Conservation (phyloP, 331 rosid species). For the Pyrus hybrid region DNA sequence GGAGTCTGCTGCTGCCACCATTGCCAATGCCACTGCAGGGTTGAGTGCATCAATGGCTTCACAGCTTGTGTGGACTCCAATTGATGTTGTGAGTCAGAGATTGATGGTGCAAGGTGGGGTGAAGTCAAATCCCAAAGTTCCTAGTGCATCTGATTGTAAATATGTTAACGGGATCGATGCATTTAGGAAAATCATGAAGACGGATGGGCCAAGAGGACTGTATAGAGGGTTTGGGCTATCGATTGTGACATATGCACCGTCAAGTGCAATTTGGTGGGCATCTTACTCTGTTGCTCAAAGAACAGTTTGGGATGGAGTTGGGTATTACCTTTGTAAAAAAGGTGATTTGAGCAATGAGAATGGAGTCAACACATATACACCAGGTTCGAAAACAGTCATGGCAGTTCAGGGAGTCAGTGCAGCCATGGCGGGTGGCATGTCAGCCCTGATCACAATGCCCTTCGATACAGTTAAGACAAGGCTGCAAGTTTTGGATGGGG, state of each 20-base stretch:
- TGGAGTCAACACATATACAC: conserved; percentile 26
- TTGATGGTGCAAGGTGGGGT: conserved; percentile 65
- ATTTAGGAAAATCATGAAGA: conserved; percentile 52
- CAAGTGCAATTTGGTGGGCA: conserved; percentile 91
- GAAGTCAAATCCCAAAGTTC: conserved; percentile 25
- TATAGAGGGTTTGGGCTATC: conserved; percentile 75
- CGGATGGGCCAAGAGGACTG: conserved; percentile 69
- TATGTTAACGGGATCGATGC: conserved; percentile 70
- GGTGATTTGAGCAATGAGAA: conserved; percentile 25
- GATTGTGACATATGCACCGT: conserved; percentile 80
- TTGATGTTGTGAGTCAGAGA: conserved; percentile 85
- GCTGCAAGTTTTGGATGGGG: conserved; percentile 77
- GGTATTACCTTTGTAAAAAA: conserved; percentile 42
- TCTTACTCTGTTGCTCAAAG: conserved; percentile 73
- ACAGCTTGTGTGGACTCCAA: conserved; percentile 84
- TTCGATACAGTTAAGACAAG: conserved; percentile 81
- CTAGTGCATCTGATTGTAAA: conserved; percentile 28
- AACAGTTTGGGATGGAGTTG: conserved; percentile 69
- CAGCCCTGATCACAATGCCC: conserved; percentile 86
- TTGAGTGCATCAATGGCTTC: conserved; percentile 75
- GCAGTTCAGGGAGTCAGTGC: conserved; percentile 93
- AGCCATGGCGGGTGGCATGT: conserved; percentile 81
- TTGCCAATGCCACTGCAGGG: conserved; percentile 76
- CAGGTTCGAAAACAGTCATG: conserved; percentile 58
- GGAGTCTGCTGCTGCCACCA: conserved; percentile 55